phyloP scores from a whole-genome alignment of 2,329 filamentous ascomycete genomes.

The Cladosporium sp. region DNA sequence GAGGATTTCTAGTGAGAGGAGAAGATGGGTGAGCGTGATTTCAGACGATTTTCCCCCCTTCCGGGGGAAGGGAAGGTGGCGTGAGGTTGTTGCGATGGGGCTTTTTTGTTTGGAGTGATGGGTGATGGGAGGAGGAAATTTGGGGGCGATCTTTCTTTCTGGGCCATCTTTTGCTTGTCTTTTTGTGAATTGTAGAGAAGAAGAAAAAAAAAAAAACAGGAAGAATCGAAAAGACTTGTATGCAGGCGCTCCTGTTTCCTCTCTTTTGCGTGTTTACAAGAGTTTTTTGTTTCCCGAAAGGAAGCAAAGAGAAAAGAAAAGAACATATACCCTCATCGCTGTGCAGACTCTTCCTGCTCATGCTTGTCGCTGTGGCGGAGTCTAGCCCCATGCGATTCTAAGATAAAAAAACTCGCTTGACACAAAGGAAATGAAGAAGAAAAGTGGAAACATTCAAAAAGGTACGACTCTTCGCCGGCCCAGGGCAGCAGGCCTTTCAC shows the following conservation, averaged over 20 bases:
- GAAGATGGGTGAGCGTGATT: background rate
- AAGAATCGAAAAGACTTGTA: background rate
- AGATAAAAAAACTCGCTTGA: slow-evolving; percentile 2
- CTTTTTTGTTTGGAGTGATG: background rate
- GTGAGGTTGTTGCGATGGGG: background rate
- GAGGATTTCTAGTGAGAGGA: background rate
- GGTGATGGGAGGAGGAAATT: background rate
- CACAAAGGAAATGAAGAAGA: slow-evolving; percentile 2
- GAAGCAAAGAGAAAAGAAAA: background rate
- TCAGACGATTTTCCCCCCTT: background rate
- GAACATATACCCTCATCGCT: slow-evolving; percentile 1
- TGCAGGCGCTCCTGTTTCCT: slow-evolving; percentile 1
- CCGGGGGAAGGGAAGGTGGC: background rate
- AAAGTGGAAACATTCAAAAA: slow-evolving; percentile 2
- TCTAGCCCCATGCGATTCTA: slow-evolving; percentile 8
- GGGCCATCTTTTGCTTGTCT: background rate
- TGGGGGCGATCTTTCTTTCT: background rate
- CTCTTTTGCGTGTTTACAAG: slow-evolving; percentile 4
- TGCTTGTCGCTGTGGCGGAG: background rate
- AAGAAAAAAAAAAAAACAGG: background rate
- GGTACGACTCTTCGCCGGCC: background rate
- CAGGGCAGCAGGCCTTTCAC: slow-evolving; percentile 11
- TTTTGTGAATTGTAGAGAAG: background rate
- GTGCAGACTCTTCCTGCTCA: slow-evolving; percentile 2
- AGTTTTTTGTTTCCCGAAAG: background rate